Percentiles rank a stretch among this genome's conserved stretches.
Evolutionary conservation across 2,329 filamentous ascomycete genomes (phyloP).

Genomic region (Verticillium isaacii): DNA sequence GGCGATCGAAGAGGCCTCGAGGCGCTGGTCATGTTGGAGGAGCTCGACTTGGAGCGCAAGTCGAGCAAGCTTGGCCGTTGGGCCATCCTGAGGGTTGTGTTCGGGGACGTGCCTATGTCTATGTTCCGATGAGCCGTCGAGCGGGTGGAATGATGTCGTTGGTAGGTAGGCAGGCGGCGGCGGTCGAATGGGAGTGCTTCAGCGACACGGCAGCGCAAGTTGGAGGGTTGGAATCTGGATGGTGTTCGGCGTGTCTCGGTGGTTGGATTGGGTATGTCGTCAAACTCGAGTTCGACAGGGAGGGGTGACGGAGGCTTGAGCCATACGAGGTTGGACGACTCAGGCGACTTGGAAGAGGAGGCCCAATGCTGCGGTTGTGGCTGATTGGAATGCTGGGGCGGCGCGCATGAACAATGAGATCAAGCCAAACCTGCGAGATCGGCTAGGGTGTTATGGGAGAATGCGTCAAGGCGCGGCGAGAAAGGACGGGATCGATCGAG

Average conservation of each 20-base stretch:
- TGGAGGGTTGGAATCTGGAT: slow-evolving; percentile 11
- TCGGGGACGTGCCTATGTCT: slow-evolving; percentile 1
- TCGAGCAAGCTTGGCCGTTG: slow-evolving; percentile 56
- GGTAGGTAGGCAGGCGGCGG: slow-evolving; percentile 1
- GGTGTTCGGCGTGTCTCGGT: slow-evolving; percentile 13
- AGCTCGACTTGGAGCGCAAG: slow-evolving; percentile 51
- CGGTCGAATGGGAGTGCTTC: slow-evolving; percentile 1
- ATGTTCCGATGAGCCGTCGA: slow-evolving; percentile 5
- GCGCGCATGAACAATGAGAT: slow-evolving; percentile 15
- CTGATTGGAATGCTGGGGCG: slow-evolving; percentile 8
- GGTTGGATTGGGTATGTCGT: slow-evolving; percentile 15
- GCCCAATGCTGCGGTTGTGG: slow-evolving; percentile 7
- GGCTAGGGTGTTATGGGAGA: background rate
- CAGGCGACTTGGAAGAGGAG: background rate
- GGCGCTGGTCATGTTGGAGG: slow-evolving; percentile 37
- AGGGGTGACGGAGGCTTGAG: slow-evolving; percentile 7
- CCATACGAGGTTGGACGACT: slow-evolving; percentile 5
- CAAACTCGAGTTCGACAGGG: slow-evolving; percentile 8
- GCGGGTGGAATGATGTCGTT: background rate
- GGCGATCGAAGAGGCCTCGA: slow-evolving; percentile 64
- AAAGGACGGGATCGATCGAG: background rate
- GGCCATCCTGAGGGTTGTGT: slow-evolving; percentile 36
- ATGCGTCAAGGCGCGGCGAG: slow-evolving; percentile 7
- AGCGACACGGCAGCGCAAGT: slow-evolving; percentile 1
- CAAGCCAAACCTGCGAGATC: slow-evolving; percentile 12